These are phyloP conservation scores for Tanacetum coccineum DNA, from an alignment of 129 eudicot genomes.

Conservation along the genomic window DNA sequence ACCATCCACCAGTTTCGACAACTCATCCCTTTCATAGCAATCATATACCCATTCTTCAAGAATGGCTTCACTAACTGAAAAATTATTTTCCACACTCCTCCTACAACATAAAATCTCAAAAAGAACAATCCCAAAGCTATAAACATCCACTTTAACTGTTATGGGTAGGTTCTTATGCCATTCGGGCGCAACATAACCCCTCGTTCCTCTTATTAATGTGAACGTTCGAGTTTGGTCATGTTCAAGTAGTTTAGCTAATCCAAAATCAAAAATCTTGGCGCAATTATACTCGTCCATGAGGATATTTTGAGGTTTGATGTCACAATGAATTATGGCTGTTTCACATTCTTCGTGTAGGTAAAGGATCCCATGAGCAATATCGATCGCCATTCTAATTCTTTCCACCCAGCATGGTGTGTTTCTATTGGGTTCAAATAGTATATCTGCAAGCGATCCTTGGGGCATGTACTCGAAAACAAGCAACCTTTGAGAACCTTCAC, in stretches of 20 bases:
- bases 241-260: constrained; percentile 27
- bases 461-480: constrained; percentile 46
- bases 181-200: too few species aligned
- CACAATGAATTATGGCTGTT: constrained; percentile 37
- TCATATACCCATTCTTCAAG: too few species aligned
- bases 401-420: constrained; percentile 26
- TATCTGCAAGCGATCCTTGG: constrained; percentile 44
- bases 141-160: too few species aligned
- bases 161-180: too few species aligned
- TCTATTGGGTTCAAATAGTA: constrained; percentile 21
- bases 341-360: constrained; percentile 42
- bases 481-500: constrained; percentile 31
- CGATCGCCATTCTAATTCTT: constrained; percentile 18
- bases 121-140: too few species aligned
- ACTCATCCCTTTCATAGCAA: too few species aligned
- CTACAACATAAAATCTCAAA: too few species aligned
- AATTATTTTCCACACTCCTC: too few species aligned
- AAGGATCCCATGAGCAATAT: constrained; percentile 27
- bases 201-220: constrained; percentile 8
- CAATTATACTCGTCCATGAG: constrained; percentile 31
- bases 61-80: too few species aligned
- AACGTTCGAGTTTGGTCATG: constrained; percentile 25
- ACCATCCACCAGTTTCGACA: too few species aligned
- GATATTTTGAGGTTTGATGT: constrained; percentile 43
- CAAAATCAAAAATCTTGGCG: constrained; percentile 31